Evolutionary conservation across 352 stramenopile genomes (phyloP).

Genomic region (Phytophthora quininea): DNA sequence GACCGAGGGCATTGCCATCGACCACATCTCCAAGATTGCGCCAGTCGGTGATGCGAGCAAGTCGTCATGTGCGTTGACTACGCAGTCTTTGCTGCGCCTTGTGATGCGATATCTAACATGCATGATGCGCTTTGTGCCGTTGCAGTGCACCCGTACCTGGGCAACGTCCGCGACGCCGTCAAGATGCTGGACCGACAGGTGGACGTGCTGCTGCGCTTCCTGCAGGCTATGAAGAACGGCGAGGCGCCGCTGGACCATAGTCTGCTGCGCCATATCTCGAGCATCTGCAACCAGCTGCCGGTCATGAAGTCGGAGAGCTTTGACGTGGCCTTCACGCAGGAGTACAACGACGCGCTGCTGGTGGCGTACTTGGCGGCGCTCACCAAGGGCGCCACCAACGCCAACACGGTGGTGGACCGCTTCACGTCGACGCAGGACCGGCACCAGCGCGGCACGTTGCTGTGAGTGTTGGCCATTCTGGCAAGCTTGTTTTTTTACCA

Average conservation of each 20-base stretch:
- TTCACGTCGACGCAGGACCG: conserved; percentile 80
- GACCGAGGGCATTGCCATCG: conserved; percentile 86
- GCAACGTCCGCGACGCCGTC: conserved; percentile 82
- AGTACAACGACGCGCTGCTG: conserved; percentile 85
- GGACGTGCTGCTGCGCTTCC: conserved; percentile 72
- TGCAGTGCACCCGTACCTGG: conserved; percentile 79
- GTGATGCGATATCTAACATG: conserved; percentile 1
- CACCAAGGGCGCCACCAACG: conserved; percentile 81
- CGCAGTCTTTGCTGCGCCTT: neutral
- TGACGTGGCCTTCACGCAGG: conserved; percentile 72
- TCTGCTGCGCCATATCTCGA: conserved; percentile 85
- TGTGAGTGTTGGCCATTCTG: conserved; percentile 30
- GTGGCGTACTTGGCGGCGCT: conserved; percentile 85
- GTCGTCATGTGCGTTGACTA: conserved; percentile 63
- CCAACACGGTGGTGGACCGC: conserved; percentile 82
- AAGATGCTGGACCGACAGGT: conserved; percentile 88
- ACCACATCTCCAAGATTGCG: conserved; percentile 90
- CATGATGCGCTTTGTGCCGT: conserved; percentile 6
- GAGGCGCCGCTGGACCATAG: conserved; percentile 79
- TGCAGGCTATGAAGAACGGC: conserved; percentile 77
- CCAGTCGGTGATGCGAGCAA: conserved; percentile 70
- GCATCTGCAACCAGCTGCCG: conserved; percentile 85
- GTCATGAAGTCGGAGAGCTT: conserved; percentile 80
- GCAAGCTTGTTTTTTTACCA: neutral
- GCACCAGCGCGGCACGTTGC: conserved; percentile 58